phyloP scores from a whole-genome alignment of 805 yeast genomes.

The Saccharomycopsis sp. region DNA sequence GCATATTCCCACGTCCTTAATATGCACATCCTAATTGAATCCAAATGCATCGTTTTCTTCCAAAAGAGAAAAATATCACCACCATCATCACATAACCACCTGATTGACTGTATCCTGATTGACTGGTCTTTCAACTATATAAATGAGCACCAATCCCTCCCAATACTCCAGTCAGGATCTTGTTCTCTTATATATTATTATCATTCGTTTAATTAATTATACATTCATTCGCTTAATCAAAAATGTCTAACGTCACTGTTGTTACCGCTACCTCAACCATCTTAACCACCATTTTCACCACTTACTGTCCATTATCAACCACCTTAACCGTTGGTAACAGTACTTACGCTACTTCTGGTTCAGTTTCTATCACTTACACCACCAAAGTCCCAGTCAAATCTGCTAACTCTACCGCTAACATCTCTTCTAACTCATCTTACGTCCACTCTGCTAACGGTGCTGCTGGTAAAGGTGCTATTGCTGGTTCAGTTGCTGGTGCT shows the following conservation, averaged over 20 bases:
- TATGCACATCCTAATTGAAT: too few species aligned
- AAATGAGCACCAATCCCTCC: too few species aligned
- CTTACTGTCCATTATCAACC: conserved; percentile 19
- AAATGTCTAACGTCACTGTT: conserved; percentile 17
- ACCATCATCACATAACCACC: too few species aligned
- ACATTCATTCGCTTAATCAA: conserved; percentile 13
- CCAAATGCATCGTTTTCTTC: too few species aligned
- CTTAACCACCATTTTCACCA: conserved; percentile 15
- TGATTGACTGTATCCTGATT: too few species aligned
- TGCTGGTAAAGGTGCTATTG: conserved; percentile 6
- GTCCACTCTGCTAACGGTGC: conserved; percentile 7
- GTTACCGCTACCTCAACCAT: conserved; percentile 4
- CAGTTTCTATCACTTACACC: conserved; percentile 8
- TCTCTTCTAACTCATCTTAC: conserved; percentile 5
- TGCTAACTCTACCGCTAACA: conserved; percentile 6
- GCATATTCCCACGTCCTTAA: too few species aligned
- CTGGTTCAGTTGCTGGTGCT: conserved; percentile 16
- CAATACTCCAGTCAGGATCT: too few species aligned
- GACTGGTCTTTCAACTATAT: too few species aligned
- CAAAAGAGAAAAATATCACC: too few species aligned
- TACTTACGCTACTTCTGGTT: conserved; percentile 15
- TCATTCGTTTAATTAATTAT: too few species aligned
- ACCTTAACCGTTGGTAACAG: conserved; percentile 13
- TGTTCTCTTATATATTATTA: too few species aligned
- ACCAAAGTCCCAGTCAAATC: too few species aligned